A percentile compares a stretch with the other conserved stretches of the same genome.
Conservation (phyloP, 345 rosid species). For the Pistacia vera region DNA sequence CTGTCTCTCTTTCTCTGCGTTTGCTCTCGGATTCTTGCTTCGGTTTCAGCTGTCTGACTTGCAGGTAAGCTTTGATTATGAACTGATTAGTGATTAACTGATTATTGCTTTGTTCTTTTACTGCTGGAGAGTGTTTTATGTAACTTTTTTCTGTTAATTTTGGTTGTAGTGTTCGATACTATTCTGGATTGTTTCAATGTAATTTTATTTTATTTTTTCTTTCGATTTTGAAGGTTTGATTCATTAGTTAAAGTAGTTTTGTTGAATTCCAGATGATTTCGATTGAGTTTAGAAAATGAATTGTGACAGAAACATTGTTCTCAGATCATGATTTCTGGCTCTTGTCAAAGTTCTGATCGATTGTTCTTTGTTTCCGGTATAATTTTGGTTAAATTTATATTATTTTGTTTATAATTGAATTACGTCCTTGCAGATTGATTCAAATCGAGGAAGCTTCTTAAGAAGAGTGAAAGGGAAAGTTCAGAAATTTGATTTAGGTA, state of each 20-base stretch:
- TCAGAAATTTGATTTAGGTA: conserved; percentile 25
- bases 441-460: conserved; percentile 20
- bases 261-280: not conserved
- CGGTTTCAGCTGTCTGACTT: conserved; percentile 24
- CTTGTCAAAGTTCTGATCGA: not conserved
- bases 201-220: not conserved
- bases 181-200: not conserved
- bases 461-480: conserved; percentile 27
- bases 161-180: not conserved
- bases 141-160: not conserved
- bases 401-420: not conserved
- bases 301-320: not conserved
- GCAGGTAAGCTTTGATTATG: conserved; percentile 27
- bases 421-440: conserved; percentile 17
- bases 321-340: conserved; percentile 8
- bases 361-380: not conserved
- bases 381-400: not conserved
- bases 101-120: conserved; percentile 8
- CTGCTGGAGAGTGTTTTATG: not conserved
- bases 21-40: not conserved
- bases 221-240: not conserved
- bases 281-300: not conserved
- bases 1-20: not conserved
- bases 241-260: not conserved
- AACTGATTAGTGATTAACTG: conserved; percentile 6